Percentiles rank a stretch among this genome's conserved stretches.
Conservation (phyloP, 176 grass and related monocot genomes). For the Eremochloa ophiuroides region DNA sequence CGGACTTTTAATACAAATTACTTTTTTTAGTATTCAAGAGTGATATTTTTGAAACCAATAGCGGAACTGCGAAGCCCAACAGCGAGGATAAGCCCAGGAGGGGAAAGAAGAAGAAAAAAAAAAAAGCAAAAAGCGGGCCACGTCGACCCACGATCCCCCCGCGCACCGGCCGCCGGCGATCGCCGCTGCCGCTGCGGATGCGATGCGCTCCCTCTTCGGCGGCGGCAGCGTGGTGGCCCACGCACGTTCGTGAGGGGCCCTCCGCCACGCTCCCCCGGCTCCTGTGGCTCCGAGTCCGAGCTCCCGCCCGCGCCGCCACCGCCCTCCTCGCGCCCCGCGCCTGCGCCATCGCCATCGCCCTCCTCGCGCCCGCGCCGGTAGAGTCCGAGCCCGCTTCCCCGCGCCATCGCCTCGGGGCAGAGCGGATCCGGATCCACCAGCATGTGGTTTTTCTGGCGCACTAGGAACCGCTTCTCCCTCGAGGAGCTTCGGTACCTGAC, state of each 20-base stretch:
- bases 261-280: not conserved
- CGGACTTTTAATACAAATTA: too few species aligned
- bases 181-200: slow-evolving; percentile 48
- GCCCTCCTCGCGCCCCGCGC: not conserved
- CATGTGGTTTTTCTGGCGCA: slow-evolving; percentile 98
- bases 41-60: too few species aligned
- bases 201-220: slow-evolving; percentile 37
- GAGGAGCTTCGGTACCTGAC: slow-evolving; percentile 99
- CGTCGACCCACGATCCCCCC: not conserved
- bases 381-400: too few species aligned
- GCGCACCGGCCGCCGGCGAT: slow-evolving; percentile 28
- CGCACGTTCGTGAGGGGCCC: slow-evolving; percentile 3
- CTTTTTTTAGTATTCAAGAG: too few species aligned
- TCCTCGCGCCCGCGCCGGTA: too few species aligned
- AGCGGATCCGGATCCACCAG: slow-evolving; percentile 25
- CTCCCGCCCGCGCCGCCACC: too few species aligned
- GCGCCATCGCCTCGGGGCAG: too few species aligned
- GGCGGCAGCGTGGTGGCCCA: slow-evolving; percentile 19
- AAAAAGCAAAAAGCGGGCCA: not conserved
- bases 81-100: too few species aligned
- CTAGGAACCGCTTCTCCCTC: slow-evolving; percentile 87
- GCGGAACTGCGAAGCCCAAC: slow-evolving; percentile 7
- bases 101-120: too few species aligned
- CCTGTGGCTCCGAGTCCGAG: not conserved
- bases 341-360: not conserved